Conservation (phyloP, 2,329 filamentous ascomycete species). For the Anisogramma anomala region DNA sequence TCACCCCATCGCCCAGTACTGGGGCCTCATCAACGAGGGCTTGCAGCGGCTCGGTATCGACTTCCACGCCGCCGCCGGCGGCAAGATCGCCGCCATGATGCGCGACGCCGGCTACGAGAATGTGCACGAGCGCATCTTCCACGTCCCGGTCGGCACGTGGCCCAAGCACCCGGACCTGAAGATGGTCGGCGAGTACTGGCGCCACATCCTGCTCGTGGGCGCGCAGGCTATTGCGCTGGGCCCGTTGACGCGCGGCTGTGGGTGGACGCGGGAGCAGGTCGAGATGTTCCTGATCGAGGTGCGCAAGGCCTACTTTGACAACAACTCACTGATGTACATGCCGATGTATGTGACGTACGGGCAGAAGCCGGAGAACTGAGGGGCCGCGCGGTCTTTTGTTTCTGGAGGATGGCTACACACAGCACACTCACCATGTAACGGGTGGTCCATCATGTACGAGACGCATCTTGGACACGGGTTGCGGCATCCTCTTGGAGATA, state of each 20-base stretch:
- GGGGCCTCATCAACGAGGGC: slow-evolving; percentile 18
- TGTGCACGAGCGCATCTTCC: slow-evolving; percentile 30
- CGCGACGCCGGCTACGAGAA: slow-evolving; percentile 33
- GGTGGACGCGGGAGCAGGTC: slow-evolving; percentile 26
- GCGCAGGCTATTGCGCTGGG: slow-evolving; percentile 32
- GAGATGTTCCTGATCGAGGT: slow-evolving; percentile 25
- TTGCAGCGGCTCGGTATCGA: slow-evolving; percentile 28
- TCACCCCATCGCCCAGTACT: slow-evolving; percentile 26
- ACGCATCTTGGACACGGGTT: no score
- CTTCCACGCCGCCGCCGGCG: slow-evolving; percentile 23
- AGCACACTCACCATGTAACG: no score
- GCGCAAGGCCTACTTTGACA: slow-evolving; percentile 25
- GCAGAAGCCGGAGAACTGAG: slow-evolving; percentile 32
- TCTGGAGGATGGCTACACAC: no score
- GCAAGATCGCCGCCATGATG: slow-evolving; percentile 26
- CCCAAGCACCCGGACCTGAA: slow-evolving; percentile 30
- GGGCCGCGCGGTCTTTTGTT: no score
- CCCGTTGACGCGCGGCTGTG: slow-evolving; percentile 26
- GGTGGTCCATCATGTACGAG: no score
- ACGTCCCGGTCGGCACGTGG: slow-evolving; percentile 37
- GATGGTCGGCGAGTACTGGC: slow-evolving; percentile 33
- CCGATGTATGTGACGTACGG: slow-evolving; percentile 43
- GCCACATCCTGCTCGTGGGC: slow-evolving; percentile 29
- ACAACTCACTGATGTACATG: slow-evolving; percentile 36
- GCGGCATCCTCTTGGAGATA: no score